phyloP scores from a whole-genome alignment of 352 stramenopile genomes.

The Lagenidium sp. region DNA sequence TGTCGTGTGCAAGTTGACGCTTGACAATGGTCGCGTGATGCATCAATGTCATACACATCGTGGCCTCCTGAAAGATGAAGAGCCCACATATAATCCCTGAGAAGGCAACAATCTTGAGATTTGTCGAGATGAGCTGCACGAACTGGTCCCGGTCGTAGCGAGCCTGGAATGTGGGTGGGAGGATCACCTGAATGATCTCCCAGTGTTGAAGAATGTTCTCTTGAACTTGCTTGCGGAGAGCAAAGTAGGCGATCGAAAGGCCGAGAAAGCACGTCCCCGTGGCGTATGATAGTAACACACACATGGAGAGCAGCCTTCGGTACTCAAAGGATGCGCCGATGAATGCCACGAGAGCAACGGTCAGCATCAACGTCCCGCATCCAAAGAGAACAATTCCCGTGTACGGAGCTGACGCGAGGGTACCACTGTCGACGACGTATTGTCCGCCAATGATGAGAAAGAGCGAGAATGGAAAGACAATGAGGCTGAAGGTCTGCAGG shows the following conservation, averaged over 20 bases:
- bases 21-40: constrained; percentile 45
- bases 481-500: constrained; percentile 62
- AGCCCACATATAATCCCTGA: constrained; percentile 43
- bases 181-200: constrained; percentile 42
- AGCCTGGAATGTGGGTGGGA: constrained; percentile 59
- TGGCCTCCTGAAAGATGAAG: constrained; percentile 42
- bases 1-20: constrained; percentile 42
- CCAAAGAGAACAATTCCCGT: constrained; percentile 64
- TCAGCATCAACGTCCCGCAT: constrained; percentile 36
- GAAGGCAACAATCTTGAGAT: constrained; percentile 49
- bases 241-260: constrained; percentile 48
- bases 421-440: constrained; percentile 66
- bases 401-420: constrained; percentile 49
- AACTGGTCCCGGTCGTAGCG: constrained; percentile 67
- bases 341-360: constrained; percentile 56
- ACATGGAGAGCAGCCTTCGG: constrained; percentile 58
- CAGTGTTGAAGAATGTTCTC: constrained; percentile 46
- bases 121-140: constrained; percentile 33
- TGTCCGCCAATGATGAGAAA: constrained; percentile 62
- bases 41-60: constrained; percentile 42
- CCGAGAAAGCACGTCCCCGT: constrained; percentile 37
- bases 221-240: constrained; percentile 33
- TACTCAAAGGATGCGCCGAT: constrained; percentile 72
- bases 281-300: constrained; percentile 48
- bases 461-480: constrained; percentile 51